Base-by-base conservation (phyloP, 179 eudicot genomes). In the Heliamphora pulchella region DNA sequence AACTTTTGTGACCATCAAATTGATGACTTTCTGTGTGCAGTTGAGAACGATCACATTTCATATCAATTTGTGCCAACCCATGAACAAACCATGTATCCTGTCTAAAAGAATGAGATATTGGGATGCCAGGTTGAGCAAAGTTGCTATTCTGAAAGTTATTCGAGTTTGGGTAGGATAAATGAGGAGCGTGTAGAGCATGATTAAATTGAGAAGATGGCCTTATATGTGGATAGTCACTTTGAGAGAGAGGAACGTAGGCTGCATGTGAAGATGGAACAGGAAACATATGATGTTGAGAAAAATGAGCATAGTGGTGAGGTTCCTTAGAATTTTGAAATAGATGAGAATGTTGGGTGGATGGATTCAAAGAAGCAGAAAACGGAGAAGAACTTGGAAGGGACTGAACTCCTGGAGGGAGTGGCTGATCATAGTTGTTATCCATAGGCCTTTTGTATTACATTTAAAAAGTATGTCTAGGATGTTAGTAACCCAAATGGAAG, bases 371-470 rank as follows among this genome's bases (percentile, higher is more conserved):
- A 66, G 80, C 54, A 41, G 81, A 46, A 71, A 75, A 61, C 61
- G 85, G 22, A 51, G 84, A 77, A 53, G 86, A 80, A 85, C 71
- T 85, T 69, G 86, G 86, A 48, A 80, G 20, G 22, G 88, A 74
- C 53, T 88, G 86, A 73, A 89, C 92, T 82, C 95, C 98, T 20
- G 97, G 98, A 18, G 98, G 95, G 51, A 84, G 89, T 39, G 91
- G 94, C 82, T 88, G 87, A 59, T 86, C 89, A 54, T 77, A 83
- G 58, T 82, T 83, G 79, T 81, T 86, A 63, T 86, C 92, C 98
- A 94, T 94, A 10, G 50, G 74, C 79, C 71, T 70, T 71, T 17
- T 67, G 75, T 51, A 78, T 71, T 67, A 71, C 64, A 44, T 4
- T 39, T 15, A 61, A 22, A 55, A 41, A 59, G 46, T 41, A 77